Base-by-base conservation (phyloP, 2,329 filamentous ascomycete species). In the Cladosporium sp. region DNA sequence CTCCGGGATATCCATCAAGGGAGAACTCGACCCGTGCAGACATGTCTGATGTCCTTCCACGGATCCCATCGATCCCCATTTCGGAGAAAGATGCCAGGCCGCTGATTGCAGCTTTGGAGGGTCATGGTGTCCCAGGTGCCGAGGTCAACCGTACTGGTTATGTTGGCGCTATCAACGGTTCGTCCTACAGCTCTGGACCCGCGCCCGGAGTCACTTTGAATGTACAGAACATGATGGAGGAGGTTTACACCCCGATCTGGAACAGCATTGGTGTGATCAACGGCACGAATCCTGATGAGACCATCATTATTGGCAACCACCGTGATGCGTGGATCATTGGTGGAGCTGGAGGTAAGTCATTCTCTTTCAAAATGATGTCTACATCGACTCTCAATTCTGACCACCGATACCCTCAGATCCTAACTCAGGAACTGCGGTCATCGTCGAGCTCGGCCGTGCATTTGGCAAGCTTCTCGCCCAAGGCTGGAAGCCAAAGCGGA, bases 1-100 rank as follows among this genome's bases (percentile, higher is more conserved):
- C 89, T 0, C 87, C 87, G 10, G 89, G 91, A 5, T 95, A 95
- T 63, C 85, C 89, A 3, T 95, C 89, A 0, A 90, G 90, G 68
- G 86, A 87, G 11, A 89, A 85, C 28, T 86, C 78, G 14, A 86
- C 86, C 13, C 82, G 90, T 33, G 77, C 81, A 49, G 83, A 88
- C 14, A 82, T 83, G 0, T 75, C 84, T 16, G 70, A 75, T 7
- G 77, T 79, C 3, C 87, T 82, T 19, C 86, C 90, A 0, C 80
- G 78, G 2, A 95, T 95, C 53, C 90, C 91, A 0, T 95, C 90
- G 1, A 73, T 95, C 6, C 90, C 90, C 2, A 87, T 95, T 37
- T 95, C 90, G 0, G 95, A 91, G 67, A 70, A 75, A 3, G 89
- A 95, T 59, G 89, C 86, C 1, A 70, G 95, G 18, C 90, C 90